Conservation (phyloP, 2,329 filamentous ascomycete species). For the Xylaria sp. region DNA sequence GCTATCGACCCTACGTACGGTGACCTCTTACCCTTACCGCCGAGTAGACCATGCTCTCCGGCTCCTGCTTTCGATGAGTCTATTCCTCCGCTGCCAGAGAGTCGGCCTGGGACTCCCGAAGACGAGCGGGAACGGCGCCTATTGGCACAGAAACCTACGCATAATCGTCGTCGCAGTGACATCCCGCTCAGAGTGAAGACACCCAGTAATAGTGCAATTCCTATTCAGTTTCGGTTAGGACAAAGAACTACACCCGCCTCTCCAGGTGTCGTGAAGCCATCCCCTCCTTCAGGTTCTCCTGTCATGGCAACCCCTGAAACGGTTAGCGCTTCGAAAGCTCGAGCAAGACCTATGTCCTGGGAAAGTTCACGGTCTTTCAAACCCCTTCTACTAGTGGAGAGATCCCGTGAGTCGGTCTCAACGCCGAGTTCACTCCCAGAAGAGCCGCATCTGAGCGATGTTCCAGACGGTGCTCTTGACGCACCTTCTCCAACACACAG, state of each 20-base stretch:
- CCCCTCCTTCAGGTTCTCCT: constrained; percentile 54
- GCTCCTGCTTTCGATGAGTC: constrained; percentile 48
- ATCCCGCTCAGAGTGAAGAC: constrained; percentile 61
- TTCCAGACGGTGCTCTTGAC: constrained; percentile 27
- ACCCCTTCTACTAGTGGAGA: constrained; percentile 85
- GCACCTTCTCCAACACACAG: constrained; percentile 4
- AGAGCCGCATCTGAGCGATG: constrained; percentile 59
- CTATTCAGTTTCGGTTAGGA: constrained; percentile 65
- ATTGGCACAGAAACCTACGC: constrained; percentile 55
- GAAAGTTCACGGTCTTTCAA: constrained; percentile 76
- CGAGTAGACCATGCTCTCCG: constrained; percentile 66
- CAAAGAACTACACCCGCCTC: constrained; percentile 56
- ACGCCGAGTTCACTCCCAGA: constrained; percentile 49
- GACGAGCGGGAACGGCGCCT: constrained; percentile 53
- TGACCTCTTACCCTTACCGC: constrained; percentile 72
- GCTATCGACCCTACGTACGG: constrained; percentile 75
- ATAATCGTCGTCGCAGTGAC: constrained; percentile 64
- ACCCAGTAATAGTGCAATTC: constrained; percentile 68
- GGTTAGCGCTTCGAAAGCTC: constrained; percentile 51
- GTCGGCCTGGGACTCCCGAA: constrained; percentile 67
- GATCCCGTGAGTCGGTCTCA: constrained; percentile 54
- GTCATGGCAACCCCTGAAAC: constrained; percentile 51
- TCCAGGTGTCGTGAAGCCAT: constrained; percentile 44
- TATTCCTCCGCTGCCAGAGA: constrained; percentile 68
- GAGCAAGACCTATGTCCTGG: constrained; percentile 68